Base-by-base conservation (phyloP, 768 basidiomycete genomes). In the Peribolospora kevripleyi region DNA sequence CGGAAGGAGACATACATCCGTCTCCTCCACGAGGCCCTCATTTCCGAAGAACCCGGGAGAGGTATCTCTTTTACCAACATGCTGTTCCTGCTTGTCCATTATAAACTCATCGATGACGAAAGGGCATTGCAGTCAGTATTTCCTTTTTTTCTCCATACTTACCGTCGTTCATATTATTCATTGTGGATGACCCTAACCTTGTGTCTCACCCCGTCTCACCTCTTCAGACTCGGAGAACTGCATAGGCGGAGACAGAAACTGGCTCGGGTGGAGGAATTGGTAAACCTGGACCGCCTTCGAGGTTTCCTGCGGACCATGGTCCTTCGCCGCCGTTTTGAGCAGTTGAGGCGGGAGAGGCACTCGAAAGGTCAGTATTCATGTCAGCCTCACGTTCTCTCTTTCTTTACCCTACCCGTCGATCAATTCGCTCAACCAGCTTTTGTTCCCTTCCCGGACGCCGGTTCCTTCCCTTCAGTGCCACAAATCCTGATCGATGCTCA, bases 51-150 rank as follows among this genome's bases (percentile, higher is more conserved):
- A 57, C 74, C 73, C 41, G 77, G 78, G 1, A 74, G 76, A 52
- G 88, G 88, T 7, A 85, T 97, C 57, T 82, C 84, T 36, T 95
- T 95, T 71, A 84, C 79, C 1, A 76, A 78, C 48, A 91, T 91
- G 84, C 74, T 97, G 3, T 65, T 82, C 42, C 69, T 95, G 48
- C 70, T 97, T 46, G 81, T 84, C 1, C 91, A 93, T 65, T 80
- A 95, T 69, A 88, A 84, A 66, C 69, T 97, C 52, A 86, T 95
- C 59, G 75, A 84, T 51, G 87, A 93, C 67, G 76, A 76, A 38
- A 82, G 86, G 40, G 90, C 90, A 10, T 69, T 97, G 37, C 75
- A 79, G 90, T 91, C 66, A 65, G 84, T 75, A 36, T 9, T 6
- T 6, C 6, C n/a, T 5, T n/a, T 4, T n/a, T 13, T 48, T 51